Percentiles rank a stretch among this genome's conserved stretches.
phyloP scores from a whole-genome alignment of 768 basidiomycete species.

The Rhodotorula diobovata region DNA sequence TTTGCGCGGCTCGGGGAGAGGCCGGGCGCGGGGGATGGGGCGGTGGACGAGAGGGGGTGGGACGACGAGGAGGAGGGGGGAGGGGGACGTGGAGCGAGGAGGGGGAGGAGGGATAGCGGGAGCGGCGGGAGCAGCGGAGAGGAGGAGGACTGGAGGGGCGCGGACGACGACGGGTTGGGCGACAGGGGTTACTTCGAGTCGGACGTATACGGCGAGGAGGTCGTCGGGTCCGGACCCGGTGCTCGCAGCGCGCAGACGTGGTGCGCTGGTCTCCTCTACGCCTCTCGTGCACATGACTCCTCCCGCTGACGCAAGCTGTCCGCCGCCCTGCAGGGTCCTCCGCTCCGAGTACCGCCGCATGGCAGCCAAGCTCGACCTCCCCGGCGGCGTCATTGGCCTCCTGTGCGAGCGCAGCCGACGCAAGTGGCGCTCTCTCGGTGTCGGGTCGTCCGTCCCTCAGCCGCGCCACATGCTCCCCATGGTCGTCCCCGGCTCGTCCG shows the following conservation, averaged over 20 bases:
- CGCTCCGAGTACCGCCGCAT: conserved; percentile 24
- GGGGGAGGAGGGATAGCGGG: background rate
- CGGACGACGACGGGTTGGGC: conserved; percentile 68
- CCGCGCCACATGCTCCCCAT: background rate
- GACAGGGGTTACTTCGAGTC: conserved; percentile 84
- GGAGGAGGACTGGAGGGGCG: conserved; percentile 54
- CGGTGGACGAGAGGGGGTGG: background rate
- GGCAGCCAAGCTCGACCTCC: background rate
- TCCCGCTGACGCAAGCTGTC: background rate
- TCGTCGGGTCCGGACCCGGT: conserved; percentile 53
- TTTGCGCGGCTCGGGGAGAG: conserved; percentile 45
- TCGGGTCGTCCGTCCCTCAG: conserved; percentile 13
- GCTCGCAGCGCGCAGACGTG: conserved; percentile 43
- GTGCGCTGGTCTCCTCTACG: background rate
- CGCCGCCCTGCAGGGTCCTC: conserved; percentile 4
- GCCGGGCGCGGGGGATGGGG: background rate
- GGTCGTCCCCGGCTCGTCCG: too few species aligned
- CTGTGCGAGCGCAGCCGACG: conserved; percentile 31
- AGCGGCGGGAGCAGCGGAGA: conserved; percentile 2
- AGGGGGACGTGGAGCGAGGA: background rate
- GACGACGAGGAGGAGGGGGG: background rate
- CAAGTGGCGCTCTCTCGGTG: conserved; percentile 36
- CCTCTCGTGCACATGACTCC: background rate
- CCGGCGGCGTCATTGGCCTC: conserved; percentile 16
- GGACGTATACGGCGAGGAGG: conserved; percentile 65